A percentile compares a stretch with the other conserved stretches of the same genome.
These are phyloP conservation scores for Calycina marina DNA, from an alignment of 2,329 filamentous ascomycete genomes.

Conservation along the genomic window DNA sequence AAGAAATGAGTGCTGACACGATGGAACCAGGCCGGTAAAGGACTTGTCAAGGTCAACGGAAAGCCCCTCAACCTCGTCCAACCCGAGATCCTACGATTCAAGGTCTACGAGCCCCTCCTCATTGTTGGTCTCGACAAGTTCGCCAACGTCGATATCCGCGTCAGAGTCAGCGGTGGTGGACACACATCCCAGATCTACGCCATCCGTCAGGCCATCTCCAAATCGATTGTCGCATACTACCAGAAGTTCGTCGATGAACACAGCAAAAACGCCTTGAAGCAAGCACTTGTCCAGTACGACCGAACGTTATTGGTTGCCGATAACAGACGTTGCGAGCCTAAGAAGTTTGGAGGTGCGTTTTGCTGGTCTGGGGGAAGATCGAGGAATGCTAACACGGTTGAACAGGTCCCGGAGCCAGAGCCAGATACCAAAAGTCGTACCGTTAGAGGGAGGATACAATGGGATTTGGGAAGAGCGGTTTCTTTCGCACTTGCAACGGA, in stretches of 20 bases:
- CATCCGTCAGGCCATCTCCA: constrained; percentile 97
- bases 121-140: constrained; percentile 97
- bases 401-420: constrained; percentile 81
- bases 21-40: constrained; percentile 51
- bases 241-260: constrained; percentile 99
- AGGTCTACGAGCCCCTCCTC: constrained; percentile 98
- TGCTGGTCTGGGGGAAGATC: constrained; percentile 1
- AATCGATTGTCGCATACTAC: constrained; percentile 97
- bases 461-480: constrained; percentile 19
- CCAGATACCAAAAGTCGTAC: constrained; percentile 99
- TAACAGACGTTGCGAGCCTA: constrained; percentile 97
- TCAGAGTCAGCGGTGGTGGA: constrained; percentile 92
- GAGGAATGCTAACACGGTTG: constrained; percentile 24
- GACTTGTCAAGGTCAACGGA: constrained; percentile 98
- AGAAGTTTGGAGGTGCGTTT: constrained; percentile 55
- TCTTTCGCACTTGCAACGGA: constrained; percentile 24
- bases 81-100: constrained; percentile 95
- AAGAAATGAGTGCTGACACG: constrained; percentile 14
- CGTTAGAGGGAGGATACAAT: constrained; percentile 48
- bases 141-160: constrained; percentile 89
- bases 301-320: constrained; percentile 96
- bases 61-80: constrained; percentile 86
- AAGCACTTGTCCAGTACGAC: constrained; percentile 90
- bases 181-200: constrained; percentile 97
- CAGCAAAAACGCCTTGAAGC: constrained; percentile 99